phyloP scores from a whole-genome alignment of 805 yeast species.

The Saturnispora quitensis region DNA sequence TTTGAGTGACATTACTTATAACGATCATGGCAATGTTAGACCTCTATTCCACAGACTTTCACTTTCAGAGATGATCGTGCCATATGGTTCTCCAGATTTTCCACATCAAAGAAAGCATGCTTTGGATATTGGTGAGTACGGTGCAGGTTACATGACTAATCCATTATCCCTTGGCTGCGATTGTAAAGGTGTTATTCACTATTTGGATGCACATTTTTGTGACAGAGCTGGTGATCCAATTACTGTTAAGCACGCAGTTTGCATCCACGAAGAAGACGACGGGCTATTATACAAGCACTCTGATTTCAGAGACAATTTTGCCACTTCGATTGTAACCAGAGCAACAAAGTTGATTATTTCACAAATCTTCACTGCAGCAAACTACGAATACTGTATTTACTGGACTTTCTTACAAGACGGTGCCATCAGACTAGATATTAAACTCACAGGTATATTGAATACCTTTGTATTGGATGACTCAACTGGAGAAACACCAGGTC shows the following conservation, averaged over 20 bases:
- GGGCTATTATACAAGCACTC: slow-evolving; percentile 75
- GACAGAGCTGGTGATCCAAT: slow-evolving; percentile 60
- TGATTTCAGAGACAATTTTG: slow-evolving; percentile 73
- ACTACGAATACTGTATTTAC: slow-evolving; percentile 78
- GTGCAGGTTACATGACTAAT: slow-evolving; percentile 81
- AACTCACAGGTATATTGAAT: slow-evolving; percentile 76
- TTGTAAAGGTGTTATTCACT: slow-evolving; percentile 80
- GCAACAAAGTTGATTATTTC: slow-evolving; percentile 66
- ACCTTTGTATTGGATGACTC: slow-evolving; percentile 55
- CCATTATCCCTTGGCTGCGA: slow-evolving; percentile 74
- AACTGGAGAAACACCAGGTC: slow-evolving; percentile 57
- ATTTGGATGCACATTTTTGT: slow-evolving; percentile 69
- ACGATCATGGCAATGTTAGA: slow-evolving; percentile 66
- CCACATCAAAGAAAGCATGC: slow-evolving; percentile 85
- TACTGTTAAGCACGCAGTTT: slow-evolving; percentile 66
- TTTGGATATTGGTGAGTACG: slow-evolving; percentile 79
- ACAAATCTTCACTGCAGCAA: slow-evolving; percentile 80
- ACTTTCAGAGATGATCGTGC: slow-evolving; percentile 75
- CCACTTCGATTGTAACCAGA: slow-evolving; percentile 66
- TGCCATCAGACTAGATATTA: slow-evolving; percentile 67
- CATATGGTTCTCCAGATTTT: slow-evolving; percentile 70
- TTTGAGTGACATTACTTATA: slow-evolving; percentile 60
- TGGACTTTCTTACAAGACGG: slow-evolving; percentile 83
- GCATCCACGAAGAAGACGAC: slow-evolving; percentile 83
- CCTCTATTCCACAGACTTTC: slow-evolving; percentile 75